phyloP scores from a whole-genome alignment of 768 basidiomycete species.

The Collybia sordida region DNA sequence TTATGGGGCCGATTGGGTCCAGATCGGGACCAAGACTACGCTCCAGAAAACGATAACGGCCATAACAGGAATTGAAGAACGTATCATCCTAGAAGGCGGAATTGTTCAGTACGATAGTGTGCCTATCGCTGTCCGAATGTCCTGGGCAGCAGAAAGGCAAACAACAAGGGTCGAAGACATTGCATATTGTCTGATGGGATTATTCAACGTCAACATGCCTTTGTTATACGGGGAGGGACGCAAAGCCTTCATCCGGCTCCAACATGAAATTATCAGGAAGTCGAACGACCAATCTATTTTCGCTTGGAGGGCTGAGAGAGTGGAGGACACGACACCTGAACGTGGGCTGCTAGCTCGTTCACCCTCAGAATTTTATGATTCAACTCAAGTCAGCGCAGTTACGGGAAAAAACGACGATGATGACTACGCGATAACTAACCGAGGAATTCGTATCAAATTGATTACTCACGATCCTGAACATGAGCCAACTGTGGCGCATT shows the following conservation, averaged over 20 bases:
- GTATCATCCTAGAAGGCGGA: not conserved
- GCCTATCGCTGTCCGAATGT: not conserved
- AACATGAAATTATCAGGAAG: not conserved
- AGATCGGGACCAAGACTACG: not conserved
- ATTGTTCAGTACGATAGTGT: no score
- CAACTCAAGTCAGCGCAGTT: no score
- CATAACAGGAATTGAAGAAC: not conserved
- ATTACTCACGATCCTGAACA: no score
- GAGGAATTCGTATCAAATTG: no score
- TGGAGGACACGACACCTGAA: no score
- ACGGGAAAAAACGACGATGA: no score
- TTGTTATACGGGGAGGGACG: conserved; percentile 3
- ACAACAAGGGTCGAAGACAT: conserved; percentile 2
- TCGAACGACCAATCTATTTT: not conserved
- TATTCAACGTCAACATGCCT: conserved; percentile 1
- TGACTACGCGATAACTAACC: no score
- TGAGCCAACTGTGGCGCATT: no score
- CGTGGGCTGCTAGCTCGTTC: no score
- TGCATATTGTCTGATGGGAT: conserved; percentile 1
- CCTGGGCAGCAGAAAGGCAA: conserved; percentile 1
- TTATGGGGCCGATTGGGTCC: not conserved
- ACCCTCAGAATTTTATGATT: no score
- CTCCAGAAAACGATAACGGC: not conserved
- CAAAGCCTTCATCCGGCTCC: conserved; percentile 1
- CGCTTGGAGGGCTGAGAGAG: not conserved